Evolutionary conservation across 208 protist species (phyloP).

Genomic region (Wallacemonas sp.): DNA sequence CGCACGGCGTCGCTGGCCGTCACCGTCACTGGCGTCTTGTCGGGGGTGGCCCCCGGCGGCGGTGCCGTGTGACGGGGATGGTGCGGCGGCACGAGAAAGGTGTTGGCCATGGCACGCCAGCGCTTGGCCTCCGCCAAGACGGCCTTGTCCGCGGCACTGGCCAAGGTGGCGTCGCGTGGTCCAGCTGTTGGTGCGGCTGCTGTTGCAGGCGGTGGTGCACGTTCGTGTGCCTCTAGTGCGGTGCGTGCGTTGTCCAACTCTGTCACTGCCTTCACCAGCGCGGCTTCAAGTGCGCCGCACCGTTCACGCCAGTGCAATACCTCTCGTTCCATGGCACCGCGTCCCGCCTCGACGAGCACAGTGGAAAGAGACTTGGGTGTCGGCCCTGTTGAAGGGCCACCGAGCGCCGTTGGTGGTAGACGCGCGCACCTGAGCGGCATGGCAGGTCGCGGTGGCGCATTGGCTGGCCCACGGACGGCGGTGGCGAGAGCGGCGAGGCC

Average conservation of each 20-base stretch:
- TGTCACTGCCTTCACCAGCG: neutral
- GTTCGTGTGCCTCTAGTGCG: neutral
- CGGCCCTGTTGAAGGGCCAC: neutral
- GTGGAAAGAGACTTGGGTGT: neutral
- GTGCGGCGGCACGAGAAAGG: slow-evolving; percentile 2
- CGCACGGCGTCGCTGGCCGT: too few species aligned
- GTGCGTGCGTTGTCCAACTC: neutral
- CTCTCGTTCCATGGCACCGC: slow-evolving; percentile 21
- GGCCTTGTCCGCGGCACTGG: slow-evolving; percentile 12
- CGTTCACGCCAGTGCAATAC: slow-evolving; percentile 29
- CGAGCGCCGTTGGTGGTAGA: neutral
- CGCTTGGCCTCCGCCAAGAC: slow-evolving; percentile 13
- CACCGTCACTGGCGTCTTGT: too few species aligned
- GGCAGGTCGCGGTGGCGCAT: too few species aligned
- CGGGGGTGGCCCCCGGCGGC: too few species aligned
- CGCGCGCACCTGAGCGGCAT: too few species aligned
- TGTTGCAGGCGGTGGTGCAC: neutral
- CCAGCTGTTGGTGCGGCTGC: neutral
- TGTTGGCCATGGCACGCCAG: slow-evolving; percentile 14
- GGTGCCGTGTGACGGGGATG: too few species aligned
- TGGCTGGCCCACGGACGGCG: neutral
- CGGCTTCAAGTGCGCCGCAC: slow-evolving; percentile 16
- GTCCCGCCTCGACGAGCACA: neutral
- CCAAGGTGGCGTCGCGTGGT: too few species aligned
- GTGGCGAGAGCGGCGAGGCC: neutral